These are phyloP conservation scores for Tricholoma flavovirens DNA, from an alignment of 768 basidiomycete species.

Conservation along the genomic window DNA sequence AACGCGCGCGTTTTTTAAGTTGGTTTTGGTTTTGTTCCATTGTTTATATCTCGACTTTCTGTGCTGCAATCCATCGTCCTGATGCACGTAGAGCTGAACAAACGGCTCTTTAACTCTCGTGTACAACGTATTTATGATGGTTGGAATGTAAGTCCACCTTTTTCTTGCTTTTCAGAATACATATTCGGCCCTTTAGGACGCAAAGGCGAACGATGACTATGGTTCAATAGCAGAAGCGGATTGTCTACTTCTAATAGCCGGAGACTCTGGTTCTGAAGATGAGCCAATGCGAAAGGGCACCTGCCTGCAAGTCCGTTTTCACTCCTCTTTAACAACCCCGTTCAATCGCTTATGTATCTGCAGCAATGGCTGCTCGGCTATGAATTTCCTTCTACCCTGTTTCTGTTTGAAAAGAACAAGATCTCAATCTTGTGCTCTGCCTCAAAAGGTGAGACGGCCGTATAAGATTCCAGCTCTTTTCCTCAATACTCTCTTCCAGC, in stretches of 20 bases:
- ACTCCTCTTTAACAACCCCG: neutral
- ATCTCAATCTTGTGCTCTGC: conserved; percentile 80
- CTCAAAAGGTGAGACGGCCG: conserved; percentile 62
- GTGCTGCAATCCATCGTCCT: conserved; percentile 4
- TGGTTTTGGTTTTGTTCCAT: conserved; percentile 12
- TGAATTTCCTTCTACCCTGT: conserved; percentile 92
- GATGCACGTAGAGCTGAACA: conserved; percentile 75
- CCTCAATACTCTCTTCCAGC: conserved; percentile 39
- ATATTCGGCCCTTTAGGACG: conserved; percentile 39
- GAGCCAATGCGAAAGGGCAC: conserved; percentile 88
- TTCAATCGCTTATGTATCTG: conserved; percentile 15
- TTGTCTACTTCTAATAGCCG: conserved; percentile 65
- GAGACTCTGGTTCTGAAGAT: conserved; percentile 80
- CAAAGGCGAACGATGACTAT: conserved; percentile 66
- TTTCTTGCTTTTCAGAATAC: conserved; percentile 7
- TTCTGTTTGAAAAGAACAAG: conserved; percentile 75
- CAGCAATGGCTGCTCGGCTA: conserved; percentile 97
- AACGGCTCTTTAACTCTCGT: conserved; percentile 48
- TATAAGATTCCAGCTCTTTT: neutral
- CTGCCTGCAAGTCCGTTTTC: conserved; percentile 72
- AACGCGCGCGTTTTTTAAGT: conserved; percentile 14
- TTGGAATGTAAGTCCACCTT: conserved; percentile 49
- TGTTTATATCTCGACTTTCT: neutral
- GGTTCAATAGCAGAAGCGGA: conserved; percentile 62
- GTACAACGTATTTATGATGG: conserved; percentile 52